A percentile compares a stretch with the other conserved stretches of the same genome.
Conservation (phyloP, 768 basidiomycete genomes). For the Termitomyces sp. region DNA sequence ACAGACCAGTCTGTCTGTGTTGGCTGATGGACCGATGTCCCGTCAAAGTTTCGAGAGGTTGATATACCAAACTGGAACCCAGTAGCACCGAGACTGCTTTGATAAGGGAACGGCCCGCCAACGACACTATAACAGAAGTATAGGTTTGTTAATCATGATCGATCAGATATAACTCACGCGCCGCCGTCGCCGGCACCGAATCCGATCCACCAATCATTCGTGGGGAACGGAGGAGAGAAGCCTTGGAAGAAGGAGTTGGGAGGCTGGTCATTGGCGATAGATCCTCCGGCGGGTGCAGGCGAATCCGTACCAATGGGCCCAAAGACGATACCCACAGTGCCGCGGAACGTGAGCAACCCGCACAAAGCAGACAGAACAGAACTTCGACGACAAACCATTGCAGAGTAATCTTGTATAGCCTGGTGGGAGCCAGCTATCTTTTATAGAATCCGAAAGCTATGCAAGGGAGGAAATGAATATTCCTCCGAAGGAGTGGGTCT, state of each 20-base stretch:
- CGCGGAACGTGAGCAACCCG: background rate
- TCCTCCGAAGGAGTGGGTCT: background rate
- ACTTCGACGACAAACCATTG: conserved; percentile 13
- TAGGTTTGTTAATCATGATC: background rate
- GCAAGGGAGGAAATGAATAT: background rate
- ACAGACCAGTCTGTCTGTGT: conserved; percentile 29
- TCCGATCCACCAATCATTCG: conserved; percentile 33
- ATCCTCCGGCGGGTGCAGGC: conserved; percentile 23
- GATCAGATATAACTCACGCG: conserved; percentile 14
- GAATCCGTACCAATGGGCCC: conserved; percentile 23
- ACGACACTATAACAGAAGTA: conserved; percentile 18
- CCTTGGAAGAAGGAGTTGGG: conserved; percentile 31
- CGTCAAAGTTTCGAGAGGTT: conserved; percentile 25
- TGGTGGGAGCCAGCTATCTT: background rate
- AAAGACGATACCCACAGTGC: conserved; percentile 14
- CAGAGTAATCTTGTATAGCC: background rate
- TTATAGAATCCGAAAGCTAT: conserved; percentile 11
- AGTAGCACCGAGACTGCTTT: conserved; percentile 22
- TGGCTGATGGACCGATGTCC: conserved; percentile 28
- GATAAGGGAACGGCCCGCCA: conserved; percentile 30
- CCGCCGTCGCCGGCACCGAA: conserved; percentile 24
- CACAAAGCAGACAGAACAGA: conserved; percentile 2
- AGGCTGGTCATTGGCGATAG: conserved; percentile 22
- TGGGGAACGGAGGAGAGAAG: conserved; percentile 29
- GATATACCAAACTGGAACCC: conserved; percentile 30